Evolutionary conservation across 1,284 basidiomycete genomes (phyloP), one percentile per base, ranked within the genome.

Genomic region (Coniferiporia sulphurascens): DNA sequence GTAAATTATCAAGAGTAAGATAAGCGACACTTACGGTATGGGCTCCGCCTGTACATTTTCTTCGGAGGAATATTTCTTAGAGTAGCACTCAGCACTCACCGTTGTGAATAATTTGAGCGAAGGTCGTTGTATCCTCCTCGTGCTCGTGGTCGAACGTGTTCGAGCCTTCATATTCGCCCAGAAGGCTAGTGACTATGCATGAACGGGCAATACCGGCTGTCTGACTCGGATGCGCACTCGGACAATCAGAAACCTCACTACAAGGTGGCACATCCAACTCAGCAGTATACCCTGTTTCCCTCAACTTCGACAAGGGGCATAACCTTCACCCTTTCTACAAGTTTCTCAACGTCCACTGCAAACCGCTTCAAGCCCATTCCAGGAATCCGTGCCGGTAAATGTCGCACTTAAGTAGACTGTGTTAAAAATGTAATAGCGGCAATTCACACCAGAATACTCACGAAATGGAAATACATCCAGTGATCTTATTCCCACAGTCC

Each of bases 401-500:
- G 50, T 10, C 59, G 54, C 21, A 60, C 59, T 60, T 22, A 1
- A 1, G 21, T 19, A 17, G 38, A 15, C 7, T 52, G 35, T 10
- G 34, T 13, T 48, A 53, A 35, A 10, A 35, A 46, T n/a, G 10
- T 19, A 10, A 13, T 15, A 19, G 9, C 22, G 13, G 17, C 12
- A 2, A 10, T 21, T 15, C 21, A 41, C 38, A 15, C 7, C 15
- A 19, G 46, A 32, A n/a, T 21, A 51, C 59, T 27, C n/a, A 60
- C 59, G 43, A n/a, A 45, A 50, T 10, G 59, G 59, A 19, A 59
- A 49, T 0, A 59, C 21, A 21, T 59, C 58, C 9, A 59, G 46
- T 5, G 44, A 12, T 2, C 27, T 55, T 1, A 22, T 17, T 7
- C 59, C 59, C 2, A 52, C 12, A 22, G 15, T 60, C 19, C 59